Base-by-base conservation (phyloP, 2,329 filamentous ascomycete genomes). In the Microcera coccophila region DNA sequence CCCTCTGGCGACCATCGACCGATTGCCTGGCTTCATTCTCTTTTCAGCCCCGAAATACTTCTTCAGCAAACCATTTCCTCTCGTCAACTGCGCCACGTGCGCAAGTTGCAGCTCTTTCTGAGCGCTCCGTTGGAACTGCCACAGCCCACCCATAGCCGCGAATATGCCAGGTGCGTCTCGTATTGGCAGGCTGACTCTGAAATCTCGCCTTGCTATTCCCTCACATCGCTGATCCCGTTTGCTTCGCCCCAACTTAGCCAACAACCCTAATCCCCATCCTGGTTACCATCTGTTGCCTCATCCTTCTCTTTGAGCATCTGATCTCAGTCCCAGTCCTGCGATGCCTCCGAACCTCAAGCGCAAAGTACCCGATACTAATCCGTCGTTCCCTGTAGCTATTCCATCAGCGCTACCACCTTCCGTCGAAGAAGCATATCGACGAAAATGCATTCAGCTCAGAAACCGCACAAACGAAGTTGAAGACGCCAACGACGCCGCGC, bases 401-500 rank as follows among this genome's bases (percentile, higher is more conserved):
- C 79, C 79, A 21, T 79, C 81, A 14, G 68, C 79, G 31, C 73
- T 85, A 4, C 89, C 91, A 16, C 91, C 93, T 14, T 95, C 90
- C 14, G 90, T 97, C 50, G 91, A 98, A 68, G 85, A 91, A 64
- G 90, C 91, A 38, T 98, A 97, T 69, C 90, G 93, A 59, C 82
- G 88, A 52, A 97, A 98, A 80, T 97, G 91, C 67, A 89, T 96
- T 62, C 87, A 94, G 58, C 79, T 98, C 17, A 94, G 94, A 70
- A 86, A 88, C 58, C 86, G 93, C 48, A 87, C 93, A 51, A 86
- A 84, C 63, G 90, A 96, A 64, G 88, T 97, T 57, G 90, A 97
- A 64, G 83, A 89, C 47, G 85, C 89, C 61, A 96, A 96, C 65
- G 90, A 95, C 58, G 79, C 86, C 44, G 85, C 88, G 36, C 81